Evolutionary conservation across 2,329 filamentous ascomycete genomes (phyloP).

Genomic region (Nectriaceae sp.): DNA sequence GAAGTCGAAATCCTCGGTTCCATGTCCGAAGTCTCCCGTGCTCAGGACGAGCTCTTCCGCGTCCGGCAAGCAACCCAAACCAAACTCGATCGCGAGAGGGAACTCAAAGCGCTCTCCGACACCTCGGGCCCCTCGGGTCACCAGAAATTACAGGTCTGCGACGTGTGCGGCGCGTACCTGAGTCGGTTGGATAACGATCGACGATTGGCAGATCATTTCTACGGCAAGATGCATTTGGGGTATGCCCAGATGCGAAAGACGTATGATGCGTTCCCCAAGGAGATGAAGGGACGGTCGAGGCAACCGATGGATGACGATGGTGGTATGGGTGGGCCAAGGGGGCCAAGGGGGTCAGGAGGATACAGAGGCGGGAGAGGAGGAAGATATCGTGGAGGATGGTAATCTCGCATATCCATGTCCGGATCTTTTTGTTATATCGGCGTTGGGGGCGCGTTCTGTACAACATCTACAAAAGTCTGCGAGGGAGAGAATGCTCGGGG

Average conservation of each 20-base stretch:
- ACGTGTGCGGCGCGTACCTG: constrained; percentile 95
- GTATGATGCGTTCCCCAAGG: constrained; percentile 81
- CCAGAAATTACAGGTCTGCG: constrained; percentile 97
- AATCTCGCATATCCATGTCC: constrained; percentile 4
- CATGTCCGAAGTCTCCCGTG: constrained; percentile 75
- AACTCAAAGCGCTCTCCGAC: constrained; percentile 87
- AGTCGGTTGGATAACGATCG: constrained; percentile 92
- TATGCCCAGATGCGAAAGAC: constrained; percentile 99
- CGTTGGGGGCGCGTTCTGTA: constrained; percentile 23
- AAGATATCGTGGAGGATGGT: constrained; percentile 54
- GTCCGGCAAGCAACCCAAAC: constrained; percentile 77
- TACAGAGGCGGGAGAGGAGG: constrained; percentile 55
- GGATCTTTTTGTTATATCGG: constrained; percentile 2
- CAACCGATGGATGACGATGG: constrained; percentile 56
- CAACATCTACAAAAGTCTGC: constrained; percentile 8
- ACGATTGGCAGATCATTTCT: constrained; percentile 93
- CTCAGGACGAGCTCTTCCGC: constrained; percentile 86
- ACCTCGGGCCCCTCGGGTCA: constrained; percentile 91
- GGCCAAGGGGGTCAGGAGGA: constrained; percentile 56
- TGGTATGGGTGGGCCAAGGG: constrained; percentile 50
- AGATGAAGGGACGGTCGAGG: constrained; percentile 73
- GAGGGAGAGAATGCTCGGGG: constrained; percentile 14
- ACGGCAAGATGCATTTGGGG: constrained; percentile 98
- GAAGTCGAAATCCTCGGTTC: constrained; percentile 87
- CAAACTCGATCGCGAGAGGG: constrained; percentile 82